A percentile compares a stretch with the other conserved stretches of the same genome.
Evolutionary conservation across 1,284 basidiomycete genomes (phyloP).

Genomic region (Marasmius oreades): DNA sequence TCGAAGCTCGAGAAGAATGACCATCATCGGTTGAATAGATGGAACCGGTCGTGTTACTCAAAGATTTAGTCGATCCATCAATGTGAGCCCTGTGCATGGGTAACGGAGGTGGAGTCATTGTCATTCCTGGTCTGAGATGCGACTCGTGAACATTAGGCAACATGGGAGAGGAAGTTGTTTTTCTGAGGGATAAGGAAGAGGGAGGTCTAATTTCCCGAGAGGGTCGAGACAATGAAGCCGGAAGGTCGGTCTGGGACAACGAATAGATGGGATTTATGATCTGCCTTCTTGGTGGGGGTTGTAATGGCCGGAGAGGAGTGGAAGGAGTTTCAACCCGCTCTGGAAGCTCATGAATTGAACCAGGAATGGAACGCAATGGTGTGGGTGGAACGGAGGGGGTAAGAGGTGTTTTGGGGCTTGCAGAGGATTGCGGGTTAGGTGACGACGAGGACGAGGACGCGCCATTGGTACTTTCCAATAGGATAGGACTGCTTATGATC

Average conservation of each 20-base stretch:
- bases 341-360: conserved; percentile 27
- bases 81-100: not conserved
- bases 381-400: conserved; percentile 4
- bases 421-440: not conserved
- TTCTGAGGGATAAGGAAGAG: conserved; percentile 7
- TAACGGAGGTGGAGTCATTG: conserved; percentile 39
- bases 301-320: conserved; percentile 51
- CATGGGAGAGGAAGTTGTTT: conserved; percentile 16
- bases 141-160: conserved; percentile 13
- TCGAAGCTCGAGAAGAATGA: not conserved
- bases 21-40: conserved; percentile 28
- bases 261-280: conserved; percentile 47
- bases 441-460: conserved; percentile 16
- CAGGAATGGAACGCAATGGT: not conserved
- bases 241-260: conserved; percentile 52
- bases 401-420: not conserved
- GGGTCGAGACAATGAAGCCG: conserved; percentile 15
- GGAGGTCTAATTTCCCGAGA: not conserved
- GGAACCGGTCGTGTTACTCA: conserved; percentile 24
- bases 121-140: conserved; percentile 24
- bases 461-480: conserved; percentile 20
- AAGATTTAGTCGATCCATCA: not conserved
- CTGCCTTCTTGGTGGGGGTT: conserved; percentile 57
- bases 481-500: conserved; percentile 29
- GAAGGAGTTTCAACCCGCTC: conserved; percentile 54